phyloP scores from a whole-genome alignment of 179 eudicot genomes.

The Corrigiola litoralis region DNA sequence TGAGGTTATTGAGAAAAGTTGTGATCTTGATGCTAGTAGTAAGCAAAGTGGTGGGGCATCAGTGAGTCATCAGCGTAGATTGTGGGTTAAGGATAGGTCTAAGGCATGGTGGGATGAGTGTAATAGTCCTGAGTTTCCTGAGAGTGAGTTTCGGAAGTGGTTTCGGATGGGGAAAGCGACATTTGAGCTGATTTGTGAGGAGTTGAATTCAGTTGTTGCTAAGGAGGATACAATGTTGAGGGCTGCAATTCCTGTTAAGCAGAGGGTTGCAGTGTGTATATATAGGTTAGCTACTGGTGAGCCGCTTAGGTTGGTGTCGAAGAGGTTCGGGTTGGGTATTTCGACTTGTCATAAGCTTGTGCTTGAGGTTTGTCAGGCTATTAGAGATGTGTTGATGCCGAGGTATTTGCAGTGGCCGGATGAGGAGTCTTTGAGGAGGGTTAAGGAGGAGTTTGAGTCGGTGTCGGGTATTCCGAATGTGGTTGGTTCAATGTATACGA shows the following conservation, averaged over 20 bases:
- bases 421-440: constrained; percentile 27
- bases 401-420: constrained; percentile 48
- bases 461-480: constrained; percentile 43
- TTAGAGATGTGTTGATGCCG: constrained; percentile 47
- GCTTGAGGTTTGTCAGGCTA: constrained; percentile 55
- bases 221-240: constrained; percentile 56
- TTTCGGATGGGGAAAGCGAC: constrained; percentile 54
- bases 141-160: constrained; percentile 36
- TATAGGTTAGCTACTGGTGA: constrained; percentile 53
- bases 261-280: constrained; percentile 53
- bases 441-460: constrained; percentile 35
- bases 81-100: constrained; percentile 55
- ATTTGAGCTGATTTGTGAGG: constrained; percentile 48
- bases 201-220: constrained; percentile 43
- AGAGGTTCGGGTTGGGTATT: constrained; percentile 50
- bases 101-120: constrained; percentile 60
- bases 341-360: constrained; percentile 63
- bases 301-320: constrained; percentile 47
- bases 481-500: constrained; percentile 50
- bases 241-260: constrained; percentile 48
- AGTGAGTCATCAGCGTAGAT: constrained; percentile 34
- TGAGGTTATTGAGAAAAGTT: constrained; percentile 22
- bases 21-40: constrained; percentile 5
- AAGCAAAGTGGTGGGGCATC: constrained; percentile 19
- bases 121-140: constrained; percentile 40